These are phyloP conservation scores for Lasiodiplodia gonubiensis DNA, from an alignment of 2,329 filamentous ascomycete species.

Conservation along the genomic window DNA sequence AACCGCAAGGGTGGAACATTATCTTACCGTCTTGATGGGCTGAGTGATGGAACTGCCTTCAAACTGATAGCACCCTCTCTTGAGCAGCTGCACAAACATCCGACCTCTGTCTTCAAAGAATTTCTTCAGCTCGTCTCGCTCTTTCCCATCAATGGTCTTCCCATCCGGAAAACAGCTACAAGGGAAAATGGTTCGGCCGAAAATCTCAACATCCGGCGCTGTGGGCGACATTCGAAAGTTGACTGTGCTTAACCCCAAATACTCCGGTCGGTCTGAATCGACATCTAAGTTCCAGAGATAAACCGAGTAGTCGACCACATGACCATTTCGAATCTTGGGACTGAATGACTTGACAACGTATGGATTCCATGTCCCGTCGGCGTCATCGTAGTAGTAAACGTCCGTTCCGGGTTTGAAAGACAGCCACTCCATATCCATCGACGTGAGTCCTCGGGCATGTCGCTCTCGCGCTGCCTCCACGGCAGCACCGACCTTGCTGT, in stretches of 20 bases:
- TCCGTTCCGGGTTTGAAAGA: conserved; percentile 31
- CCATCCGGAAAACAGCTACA: background rate
- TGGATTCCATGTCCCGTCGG: conserved; percentile 19
- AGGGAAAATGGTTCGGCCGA: background rate
- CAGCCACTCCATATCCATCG: conserved; percentile 30
- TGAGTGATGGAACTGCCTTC: conserved; percentile 27
- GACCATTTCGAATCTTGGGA: conserved; percentile 24
- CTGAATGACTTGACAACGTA: conserved; percentile 28
- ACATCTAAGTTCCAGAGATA: conserved; percentile 31
- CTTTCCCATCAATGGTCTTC: conserved; percentile 22
- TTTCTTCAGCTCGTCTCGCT: conserved; percentile 26
- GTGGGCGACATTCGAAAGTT: fast-evolving
- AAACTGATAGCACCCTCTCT: conserved; percentile 30
- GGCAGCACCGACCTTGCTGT: conserved; percentile 27
- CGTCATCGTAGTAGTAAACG: conserved; percentile 28
- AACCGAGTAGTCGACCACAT: conserved; percentile 6
- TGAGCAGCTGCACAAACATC: conserved; percentile 23
- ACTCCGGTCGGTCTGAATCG: background rate
- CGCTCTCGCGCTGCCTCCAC: conserved; percentile 28
- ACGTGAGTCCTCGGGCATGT: conserved; percentile 11
- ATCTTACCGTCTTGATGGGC: conserved; percentile 9
- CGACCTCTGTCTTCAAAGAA: conserved; percentile 30
- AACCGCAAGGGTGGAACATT: fast-evolving
- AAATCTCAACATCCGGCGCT: too few relatives aligned
- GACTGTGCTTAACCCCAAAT: background rate